Percentiles rank a stretch among this genome's conserved stretches.
Evolutionary conservation across 78 protist genomes (phyloP).

Genomic region (Cavenderia fasciculata): DNA sequence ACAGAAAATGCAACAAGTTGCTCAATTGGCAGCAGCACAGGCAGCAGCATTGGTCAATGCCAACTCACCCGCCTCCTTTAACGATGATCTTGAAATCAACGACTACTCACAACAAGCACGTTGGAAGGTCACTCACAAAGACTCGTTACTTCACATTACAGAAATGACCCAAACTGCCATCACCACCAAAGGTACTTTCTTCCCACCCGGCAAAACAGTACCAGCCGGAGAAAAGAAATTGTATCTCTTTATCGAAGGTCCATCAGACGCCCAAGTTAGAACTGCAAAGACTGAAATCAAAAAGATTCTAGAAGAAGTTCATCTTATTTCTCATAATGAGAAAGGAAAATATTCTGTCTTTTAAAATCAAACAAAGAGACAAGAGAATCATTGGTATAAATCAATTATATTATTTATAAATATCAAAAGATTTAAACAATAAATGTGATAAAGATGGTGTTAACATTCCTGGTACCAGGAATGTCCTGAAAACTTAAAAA

Average conservation of each 20-base stretch:
- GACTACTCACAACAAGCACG: slow-evolving; percentile 95
- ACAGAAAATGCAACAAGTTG: neutral
- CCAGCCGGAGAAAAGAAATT: slow-evolving; percentile 89
- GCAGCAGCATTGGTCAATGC: neutral
- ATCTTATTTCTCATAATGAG: neutral
- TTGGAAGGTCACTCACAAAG: slow-evolving; percentile 84
- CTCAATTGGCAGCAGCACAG: neutral
- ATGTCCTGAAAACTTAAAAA: too few species aligned
- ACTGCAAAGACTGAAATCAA: slow-evolving; percentile 81
- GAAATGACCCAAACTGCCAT: slow-evolving; percentile 80
- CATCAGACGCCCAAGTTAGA: slow-evolving; percentile 46
- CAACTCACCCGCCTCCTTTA: slow-evolving; percentile 23
- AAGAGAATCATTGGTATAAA: too few species aligned
- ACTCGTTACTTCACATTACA: slow-evolving; percentile 52
- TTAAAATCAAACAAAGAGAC: too few species aligned
- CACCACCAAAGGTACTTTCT: slow-evolving; percentile 87
- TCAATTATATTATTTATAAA: too few species aligned
- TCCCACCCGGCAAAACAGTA: slow-evolving; percentile 81
- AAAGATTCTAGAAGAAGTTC: slow-evolving; percentile 79
- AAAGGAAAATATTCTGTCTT: slow-evolving; percentile 32
- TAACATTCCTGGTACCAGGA: too few species aligned
- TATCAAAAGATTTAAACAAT: too few species aligned
- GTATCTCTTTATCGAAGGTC: slow-evolving; percentile 86
- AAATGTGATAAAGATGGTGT: too few species aligned
- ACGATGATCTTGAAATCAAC: slow-evolving; percentile 95